Evolutionary conservation across 306 rosid species (phyloP).

Genomic region (Medicago arabica): DNA sequence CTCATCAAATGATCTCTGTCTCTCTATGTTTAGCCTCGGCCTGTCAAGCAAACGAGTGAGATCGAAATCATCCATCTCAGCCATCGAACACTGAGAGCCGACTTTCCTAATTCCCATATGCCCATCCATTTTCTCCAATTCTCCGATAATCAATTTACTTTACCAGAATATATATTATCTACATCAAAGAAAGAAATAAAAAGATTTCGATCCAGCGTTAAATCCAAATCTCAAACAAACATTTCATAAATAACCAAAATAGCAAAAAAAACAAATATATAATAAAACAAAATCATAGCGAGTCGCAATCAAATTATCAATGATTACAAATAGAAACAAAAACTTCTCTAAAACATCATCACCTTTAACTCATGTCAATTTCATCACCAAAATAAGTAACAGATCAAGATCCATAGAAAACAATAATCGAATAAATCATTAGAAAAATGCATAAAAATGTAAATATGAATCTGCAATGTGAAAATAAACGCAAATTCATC

Average conservation of each 20-base stretch:
- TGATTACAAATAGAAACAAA: conserved; percentile 12
- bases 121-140: conserved; percentile 83
- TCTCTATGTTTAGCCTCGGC: conserved; percentile 79
- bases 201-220: conserved; percentile 8
- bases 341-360: not conserved
- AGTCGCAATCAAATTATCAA: conserved; percentile 20
- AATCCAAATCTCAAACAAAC: conserved; percentile 30
- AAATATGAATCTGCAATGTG: not conserved
- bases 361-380: conserved; percentile 9
- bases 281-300: conserved; percentile 7
- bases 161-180: conserved; percentile 37
- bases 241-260: conserved; percentile 16
- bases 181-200: conserved; percentile 22
- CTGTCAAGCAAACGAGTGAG: conserved; percentile 72
- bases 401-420: conserved; percentile 62
- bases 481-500: conserved; percentile 24
- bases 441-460: not conserved
- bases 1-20: conserved; percentile 94
- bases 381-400: conserved; percentile 34
- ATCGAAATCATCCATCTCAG: conserved; percentile 84
- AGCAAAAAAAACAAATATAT: not conserved
- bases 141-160: conserved; percentile 33
- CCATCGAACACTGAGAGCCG: conserved; percentile 73
- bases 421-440: not conserved
- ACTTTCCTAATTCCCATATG: conserved; percentile 65